These are phyloP conservation scores for Glycine latifolia DNA, from an alignment of 306 rosid species.

Conservation along the genomic window DNA sequence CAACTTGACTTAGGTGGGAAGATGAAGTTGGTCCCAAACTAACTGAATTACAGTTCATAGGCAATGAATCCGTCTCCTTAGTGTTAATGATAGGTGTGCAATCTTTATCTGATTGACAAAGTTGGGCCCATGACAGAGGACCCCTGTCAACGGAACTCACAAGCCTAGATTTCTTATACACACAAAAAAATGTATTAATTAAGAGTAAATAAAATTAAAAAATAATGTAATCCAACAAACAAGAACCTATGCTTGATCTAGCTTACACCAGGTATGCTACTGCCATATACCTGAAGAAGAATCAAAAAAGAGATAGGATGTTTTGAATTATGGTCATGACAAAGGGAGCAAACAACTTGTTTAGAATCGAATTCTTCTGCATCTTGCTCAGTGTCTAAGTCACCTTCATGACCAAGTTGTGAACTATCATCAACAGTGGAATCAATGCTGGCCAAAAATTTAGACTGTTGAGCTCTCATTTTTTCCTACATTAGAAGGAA, in stretches of 20 bases:
- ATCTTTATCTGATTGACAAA: slow-evolving; percentile 58
- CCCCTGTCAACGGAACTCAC: slow-evolving; percentile 80
- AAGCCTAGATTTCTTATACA: slow-evolving; percentile 84
- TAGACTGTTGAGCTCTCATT: slow-evolving; percentile 91
- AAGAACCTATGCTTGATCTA: slow-evolving; percentile 36
- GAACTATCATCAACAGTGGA: slow-evolving; percentile 63
- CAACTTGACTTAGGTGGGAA: slow-evolving; percentile 54
- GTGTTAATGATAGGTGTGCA: slow-evolving; percentile 46
- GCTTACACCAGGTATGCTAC: slow-evolving; percentile 14
- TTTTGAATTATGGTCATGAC: slow-evolving; percentile 82
- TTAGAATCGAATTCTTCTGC: slow-evolving; percentile 65
- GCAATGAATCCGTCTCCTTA: slow-evolving; percentile 55
- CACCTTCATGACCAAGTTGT: slow-evolving; percentile 61
- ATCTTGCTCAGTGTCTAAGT: slow-evolving; percentile 53
- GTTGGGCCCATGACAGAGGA: slow-evolving; percentile 77
- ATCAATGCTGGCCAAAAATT: slow-evolving; percentile 83
- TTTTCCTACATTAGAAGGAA: slow-evolving; percentile 66
- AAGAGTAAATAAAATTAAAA: not conserved
- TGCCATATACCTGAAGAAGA: slow-evolving; percentile 77
- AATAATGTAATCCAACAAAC: slow-evolving; percentile 28
- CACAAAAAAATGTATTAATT: slow-evolving; percentile 32
- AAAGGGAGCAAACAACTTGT: slow-evolving; percentile 87
- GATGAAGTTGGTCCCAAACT: slow-evolving; percentile 57
- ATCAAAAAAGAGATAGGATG: slow-evolving; percentile 76
- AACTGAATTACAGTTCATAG: slow-evolving; percentile 48